Evolutionary conservation across 2,329 filamentous ascomycete species (phyloP).

Genomic region (Penicillium sumatraense): DNA sequence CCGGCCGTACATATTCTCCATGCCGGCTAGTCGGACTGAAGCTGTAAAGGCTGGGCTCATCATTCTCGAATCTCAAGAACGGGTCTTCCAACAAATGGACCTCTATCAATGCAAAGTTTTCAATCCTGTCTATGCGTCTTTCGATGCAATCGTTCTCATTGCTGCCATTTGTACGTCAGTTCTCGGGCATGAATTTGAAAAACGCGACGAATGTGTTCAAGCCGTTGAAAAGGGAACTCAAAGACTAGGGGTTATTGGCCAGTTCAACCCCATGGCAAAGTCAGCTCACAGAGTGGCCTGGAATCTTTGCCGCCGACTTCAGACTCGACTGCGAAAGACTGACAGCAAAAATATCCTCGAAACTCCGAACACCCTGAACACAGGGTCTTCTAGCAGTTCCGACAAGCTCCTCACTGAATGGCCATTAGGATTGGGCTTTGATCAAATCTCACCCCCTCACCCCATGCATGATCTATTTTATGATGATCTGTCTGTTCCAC

Average conservation of each 20-base stretch:
- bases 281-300: conserved; percentile 19
- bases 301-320: conserved; percentile 18
- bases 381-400: not conserved
- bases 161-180: conserved; percentile 14
- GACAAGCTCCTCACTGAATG: not conserved
- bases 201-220: conserved; percentile 5
- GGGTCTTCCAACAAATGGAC: conserved; percentile 18
- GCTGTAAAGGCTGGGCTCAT: conserved; percentile 18
- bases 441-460: conserved; percentile 13
- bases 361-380: too few species aligned
- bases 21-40: conserved; percentile 18
- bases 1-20: conserved; percentile 23
- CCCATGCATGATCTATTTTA: conserved; percentile 22
- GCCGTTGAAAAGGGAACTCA: conserved; percentile 15
- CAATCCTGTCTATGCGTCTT: conserved; percentile 24
- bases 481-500: conserved; percentile 12
- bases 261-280: conserved; percentile 21
- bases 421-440: conserved; percentile 2
- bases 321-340: not conserved
- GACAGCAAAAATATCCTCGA: too few species aligned
- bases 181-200: conserved; percentile 11
- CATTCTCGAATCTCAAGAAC: conserved; percentile 20
- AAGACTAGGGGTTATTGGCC: conserved; percentile 13
- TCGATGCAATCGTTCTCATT: conserved; percentile 26
- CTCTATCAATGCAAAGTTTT: conserved; percentile 21